Conservation (phyloP, 495 filamentous ascomycete species). For the Darksidea phi region DNA sequence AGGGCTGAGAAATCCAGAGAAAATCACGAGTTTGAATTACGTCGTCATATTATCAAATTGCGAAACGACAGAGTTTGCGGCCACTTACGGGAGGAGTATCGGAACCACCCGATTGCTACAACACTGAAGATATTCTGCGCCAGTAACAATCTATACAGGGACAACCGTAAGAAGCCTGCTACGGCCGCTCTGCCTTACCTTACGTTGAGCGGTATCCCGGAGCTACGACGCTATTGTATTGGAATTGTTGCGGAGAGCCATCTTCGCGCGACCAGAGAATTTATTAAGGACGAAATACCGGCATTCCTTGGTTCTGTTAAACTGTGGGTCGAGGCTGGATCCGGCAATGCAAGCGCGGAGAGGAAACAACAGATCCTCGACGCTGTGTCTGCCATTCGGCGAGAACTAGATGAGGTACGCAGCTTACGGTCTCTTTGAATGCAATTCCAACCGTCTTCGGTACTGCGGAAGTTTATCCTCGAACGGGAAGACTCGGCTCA, state of each 20-base stretch:
- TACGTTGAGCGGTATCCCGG: slow-evolving; percentile 43
- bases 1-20: neutral
- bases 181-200: slow-evolving; percentile 36
- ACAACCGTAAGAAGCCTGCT: slow-evolving; percentile 34
- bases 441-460: no score
- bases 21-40: neutral
- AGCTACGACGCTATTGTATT: slow-evolving; percentile 42
- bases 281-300: slow-evolving; percentile 42
- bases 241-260: slow-evolving; percentile 45
- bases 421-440: neutral
- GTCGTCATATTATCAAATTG: slow-evolving; percentile 37
- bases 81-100: slow-evolving; percentile 35
- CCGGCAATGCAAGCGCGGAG: slow-evolving; percentile 40
- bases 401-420: slow-evolving; percentile 32
- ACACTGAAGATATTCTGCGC: slow-evolving; percentile 43
- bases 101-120: slow-evolving; percentile 21
- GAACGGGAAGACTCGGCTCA: no score
- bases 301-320: slow-evolving; percentile 40
- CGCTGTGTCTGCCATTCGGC: slow-evolving; percentile 32
- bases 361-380: slow-evolving; percentile 37
- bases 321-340: slow-evolving; percentile 47
- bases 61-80: slow-evolving; percentile 40
- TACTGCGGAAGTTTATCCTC: no score
- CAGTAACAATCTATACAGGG: slow-evolving; percentile 45
- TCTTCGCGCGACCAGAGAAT: slow-evolving; percentile 37